Percentiles rank a stretch among this genome's conserved stretches.
Conservation (phyloP, 139 green algal genomes). For the Nannochloris sp. region DNA sequence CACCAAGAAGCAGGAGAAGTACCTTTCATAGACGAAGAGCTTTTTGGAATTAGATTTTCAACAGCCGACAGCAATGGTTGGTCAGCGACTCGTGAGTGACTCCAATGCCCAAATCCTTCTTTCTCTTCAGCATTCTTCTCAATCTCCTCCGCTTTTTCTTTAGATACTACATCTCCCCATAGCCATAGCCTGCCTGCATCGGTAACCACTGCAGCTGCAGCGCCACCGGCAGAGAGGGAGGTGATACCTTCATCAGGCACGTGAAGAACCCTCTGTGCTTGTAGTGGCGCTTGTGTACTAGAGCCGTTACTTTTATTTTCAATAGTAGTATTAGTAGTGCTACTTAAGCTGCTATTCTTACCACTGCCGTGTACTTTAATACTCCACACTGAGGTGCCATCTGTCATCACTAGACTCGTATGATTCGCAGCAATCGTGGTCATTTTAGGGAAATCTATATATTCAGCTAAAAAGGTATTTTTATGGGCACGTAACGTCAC, state of each 20-base stretch:
- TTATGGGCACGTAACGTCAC: background rate
- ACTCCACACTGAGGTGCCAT: slow-evolving; percentile 50
- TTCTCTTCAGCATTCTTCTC: background rate
- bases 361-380: slow-evolving; percentile 39
- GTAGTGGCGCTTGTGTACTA: background rate
- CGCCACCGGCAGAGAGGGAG: slow-evolving; percentile 35
- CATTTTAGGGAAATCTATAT: slow-evolving; percentile 40
- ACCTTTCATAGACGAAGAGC: no score
- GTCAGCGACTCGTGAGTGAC: slow-evolving; percentile 6
- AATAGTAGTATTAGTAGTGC: no score
- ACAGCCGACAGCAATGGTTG: no score
- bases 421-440: slow-evolving; percentile 43
- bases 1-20: background rate
- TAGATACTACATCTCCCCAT: background rate
- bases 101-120: slow-evolving; percentile 27
- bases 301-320: background rate
- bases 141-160: background rate
- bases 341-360: background rate
- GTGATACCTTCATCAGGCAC: slow-evolving; percentile 15
- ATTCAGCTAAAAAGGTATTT: slow-evolving; percentile 19
- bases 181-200: slow-evolving; percentile 36
- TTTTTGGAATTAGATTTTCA: background rate
- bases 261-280: slow-evolving; percentile 30
- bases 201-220: slow-evolving; percentile 41
- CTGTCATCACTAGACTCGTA: slow-evolving; percentile 46